These are phyloP conservation scores for Vigna unguiculata DNA, from an alignment of 306 rosid genomes.

Conservation along the genomic window DNA sequence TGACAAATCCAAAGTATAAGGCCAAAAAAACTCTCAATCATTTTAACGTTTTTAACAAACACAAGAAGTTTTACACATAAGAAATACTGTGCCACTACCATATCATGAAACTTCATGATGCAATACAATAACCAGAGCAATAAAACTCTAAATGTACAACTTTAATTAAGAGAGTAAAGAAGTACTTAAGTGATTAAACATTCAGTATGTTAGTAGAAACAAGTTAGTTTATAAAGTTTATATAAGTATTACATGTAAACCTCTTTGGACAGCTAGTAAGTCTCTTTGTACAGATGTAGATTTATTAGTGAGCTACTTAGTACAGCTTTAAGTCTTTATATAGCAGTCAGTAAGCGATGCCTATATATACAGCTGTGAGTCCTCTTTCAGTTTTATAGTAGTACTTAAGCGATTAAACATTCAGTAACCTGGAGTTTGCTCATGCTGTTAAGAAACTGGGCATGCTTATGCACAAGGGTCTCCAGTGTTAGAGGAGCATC, in stretches of 20 bases:
- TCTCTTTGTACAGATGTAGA: no score
- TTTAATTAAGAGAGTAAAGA: slow-evolving; percentile 18
- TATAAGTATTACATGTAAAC: no score
- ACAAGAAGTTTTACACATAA: neutral
- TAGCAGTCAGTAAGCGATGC: no score
- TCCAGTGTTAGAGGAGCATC: slow-evolving; percentile 88
- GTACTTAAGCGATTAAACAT: neutral
- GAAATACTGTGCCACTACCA: neutral
- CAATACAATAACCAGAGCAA: slow-evolving; percentile 13
- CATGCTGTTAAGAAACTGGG: slow-evolving; percentile 83
- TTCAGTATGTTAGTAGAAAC: slow-evolving; percentile 7
- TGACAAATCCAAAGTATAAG: slow-evolving; percentile 20
- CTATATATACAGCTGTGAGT: no score
- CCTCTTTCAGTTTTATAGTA: neutral
- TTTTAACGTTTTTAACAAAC: neutral
- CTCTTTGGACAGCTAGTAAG: no score
- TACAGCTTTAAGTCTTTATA: no score
- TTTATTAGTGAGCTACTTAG: no score
- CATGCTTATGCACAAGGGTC: slow-evolving; percentile 80
- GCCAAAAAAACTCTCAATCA: neutral
- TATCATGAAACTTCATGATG: slow-evolving; percentile 14
- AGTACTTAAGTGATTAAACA: neutral
- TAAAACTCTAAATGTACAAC: slow-evolving; percentile 9
- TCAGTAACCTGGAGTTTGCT: slow-evolving; percentile 91
- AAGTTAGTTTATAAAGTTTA: no score